Conservation (phyloP, 2,329 filamentous ascomycete genomes). For the Diaporthe amygdali region DNA sequence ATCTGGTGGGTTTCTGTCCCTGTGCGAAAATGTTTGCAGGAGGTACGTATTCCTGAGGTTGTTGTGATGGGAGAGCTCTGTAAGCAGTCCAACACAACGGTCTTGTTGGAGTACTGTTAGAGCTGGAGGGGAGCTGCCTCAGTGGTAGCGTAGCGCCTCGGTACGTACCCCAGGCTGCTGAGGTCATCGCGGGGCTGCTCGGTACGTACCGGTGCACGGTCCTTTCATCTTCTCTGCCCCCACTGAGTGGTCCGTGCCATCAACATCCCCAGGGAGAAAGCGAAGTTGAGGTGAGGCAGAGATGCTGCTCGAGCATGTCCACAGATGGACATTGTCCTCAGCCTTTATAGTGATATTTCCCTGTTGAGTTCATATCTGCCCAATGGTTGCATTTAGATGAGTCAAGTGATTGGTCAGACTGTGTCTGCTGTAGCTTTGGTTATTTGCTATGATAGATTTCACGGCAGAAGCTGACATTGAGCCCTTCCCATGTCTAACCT, state of each 20-base stretch:
- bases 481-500: no score
- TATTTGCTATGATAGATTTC: no score
- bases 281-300: no score
- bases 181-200: slow-evolving; percentile 24
- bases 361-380: no score
- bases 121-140: neutral
- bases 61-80: neutral
- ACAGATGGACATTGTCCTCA: no score
- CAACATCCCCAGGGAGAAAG: neutral
- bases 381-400: no score
- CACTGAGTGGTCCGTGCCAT: neutral
- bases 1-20: neutral
- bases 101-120: neutral
- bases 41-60: neutral
- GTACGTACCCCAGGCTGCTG: slow-evolving; percentile 18
- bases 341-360: no score
- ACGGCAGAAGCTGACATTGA: no score
- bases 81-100: neutral
- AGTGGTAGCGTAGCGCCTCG: neutral
- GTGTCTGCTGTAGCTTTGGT: no score
- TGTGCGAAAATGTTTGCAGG: neutral
- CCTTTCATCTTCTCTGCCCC: neutral
- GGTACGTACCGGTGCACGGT: neutral
- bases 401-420: no score
- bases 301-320: no score